Base-by-base conservation (phyloP, 2,329 filamentous ascomycete species). In the Didymella pomorum region DNA sequence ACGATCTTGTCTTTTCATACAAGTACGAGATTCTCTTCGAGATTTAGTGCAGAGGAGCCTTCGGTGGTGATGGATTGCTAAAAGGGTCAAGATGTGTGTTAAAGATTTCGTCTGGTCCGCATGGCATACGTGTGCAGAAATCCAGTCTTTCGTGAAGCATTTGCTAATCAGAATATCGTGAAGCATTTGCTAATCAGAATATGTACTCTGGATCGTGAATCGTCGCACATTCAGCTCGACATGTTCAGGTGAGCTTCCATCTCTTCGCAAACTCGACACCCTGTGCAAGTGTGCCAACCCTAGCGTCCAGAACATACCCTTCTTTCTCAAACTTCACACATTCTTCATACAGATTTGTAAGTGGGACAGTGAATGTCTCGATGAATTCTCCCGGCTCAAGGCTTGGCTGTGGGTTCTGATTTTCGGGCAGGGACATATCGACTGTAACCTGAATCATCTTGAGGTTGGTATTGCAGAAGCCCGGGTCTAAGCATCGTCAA, bases 381-480 rank as follows among this genome's bases (percentile, higher is more conserved):
- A 94, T 93, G 71, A 93, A 93, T 77, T 94, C 91, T 62, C 87
- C 89, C 25, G 93, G 90, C 72, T 94, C 90, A 7, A 93, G 81
- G 71, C 89, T 79, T 0, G 90, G 87, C 73, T 87, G 63, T 1
- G 86, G 86, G 52, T 90, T 81, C 71, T 88, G 84, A 71, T 94
- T 94, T 67, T 87, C 87, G 0, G 88, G 84, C 1, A 87, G 79
- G 4, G 79, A 82, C 82, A 90, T 86, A 74, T 94, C 89, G 62
- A 94, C 85, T 1, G 81, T 84, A 41, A 93, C 86, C 70, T 93
- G 90, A 14, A 93, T 86, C 83, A 89, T 88, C 53, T 83, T 82
- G 37, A 79, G 68, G 51, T 79, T 79, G 14, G 77, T 79, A 53
- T 76, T 78, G 66, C 76, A 78, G 64, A 78, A 79, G 4, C 77